These are phyloP conservation scores for Sporobolomyces pararoseus DNA, from an alignment of 768 basidiomycete genomes.

Conservation along the genomic window DNA sequence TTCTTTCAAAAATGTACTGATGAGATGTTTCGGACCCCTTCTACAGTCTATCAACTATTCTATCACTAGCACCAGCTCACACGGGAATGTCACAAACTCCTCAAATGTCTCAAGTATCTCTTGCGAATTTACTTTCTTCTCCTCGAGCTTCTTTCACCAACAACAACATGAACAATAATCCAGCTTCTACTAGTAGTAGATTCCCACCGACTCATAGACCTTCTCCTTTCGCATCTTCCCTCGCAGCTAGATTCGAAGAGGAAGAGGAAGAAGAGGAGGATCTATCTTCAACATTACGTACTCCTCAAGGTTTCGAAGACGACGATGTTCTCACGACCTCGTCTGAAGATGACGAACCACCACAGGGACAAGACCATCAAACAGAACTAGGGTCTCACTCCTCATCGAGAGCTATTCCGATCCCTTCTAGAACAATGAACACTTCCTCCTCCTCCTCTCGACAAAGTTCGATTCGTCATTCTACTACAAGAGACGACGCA, in stretches of 20 bases:
- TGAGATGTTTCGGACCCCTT: not conserved
- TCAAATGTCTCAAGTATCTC: conserved; percentile 21
- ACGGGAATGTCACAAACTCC: conserved; percentile 33
- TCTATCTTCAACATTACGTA: not conserved
- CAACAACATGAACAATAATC: no score
- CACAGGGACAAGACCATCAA: no score
- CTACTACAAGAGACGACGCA: no score
- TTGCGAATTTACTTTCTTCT: conserved; percentile 24
- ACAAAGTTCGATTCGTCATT: not conserved
- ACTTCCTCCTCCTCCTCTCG: no score
- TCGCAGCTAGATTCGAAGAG: conserved; percentile 55
- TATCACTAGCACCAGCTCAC: conserved; percentile 29
- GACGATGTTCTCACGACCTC: conserved; percentile 21
- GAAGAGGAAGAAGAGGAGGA: conserved; percentile 17
- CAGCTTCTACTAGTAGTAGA: not conserved
- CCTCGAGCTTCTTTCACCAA: not conserved
- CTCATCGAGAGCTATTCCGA: no score
- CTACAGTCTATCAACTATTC: conserved; percentile 32
- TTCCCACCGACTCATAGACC: not conserved
- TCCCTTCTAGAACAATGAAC: no score
- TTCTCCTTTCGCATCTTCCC: conserved; percentile 63
- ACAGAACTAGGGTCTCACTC: no score
- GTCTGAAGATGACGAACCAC: conserved; percentile 13
- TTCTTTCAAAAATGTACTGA: no score
- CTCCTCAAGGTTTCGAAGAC: not conserved